Evolutionary conservation across 306 rosid species (phyloP), one percentile per base, ranked within the genome.

Genomic region (Parietaria judaica): DNA sequence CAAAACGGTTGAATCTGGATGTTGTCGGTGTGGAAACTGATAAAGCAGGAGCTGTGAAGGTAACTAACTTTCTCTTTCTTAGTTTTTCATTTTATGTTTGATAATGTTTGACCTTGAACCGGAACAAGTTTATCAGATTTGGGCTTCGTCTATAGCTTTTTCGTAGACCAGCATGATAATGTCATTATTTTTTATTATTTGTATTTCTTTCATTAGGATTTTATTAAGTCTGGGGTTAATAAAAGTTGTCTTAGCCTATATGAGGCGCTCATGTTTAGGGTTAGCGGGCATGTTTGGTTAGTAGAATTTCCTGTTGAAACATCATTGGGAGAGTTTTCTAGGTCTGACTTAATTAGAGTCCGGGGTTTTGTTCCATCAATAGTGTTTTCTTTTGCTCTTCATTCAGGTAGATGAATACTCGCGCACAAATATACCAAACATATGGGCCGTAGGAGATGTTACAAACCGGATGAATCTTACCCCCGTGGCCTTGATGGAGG

Each of bases 401-500:
- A 70, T 74, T 36, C 70, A 92, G 96, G 98, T 88, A 17, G 85
- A 92, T 51, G 95, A 92, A 61, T 75, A 73, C 74, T 92, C 98
- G 31, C 72, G 88, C 53, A 84, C 94, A 44, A 86, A 72, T 63
- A 38, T 86, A 47, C 85, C 95, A 59, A 92, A 84, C 77, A 80
- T 92, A 70, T 92, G 96, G 94, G 98, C 95, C 71, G 86, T 92
- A 51, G 98, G 98, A 63, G 96, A 92, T 79, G 95, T 88, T 68
- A 88, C 98, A 67, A 82, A 92, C 58, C 83, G 98, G 49, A 63
- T 76, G 64, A 92, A 88, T 76, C 96, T 92, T 54, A 92, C 98
- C 16, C 98, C 98, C 0, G 96, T 92, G 73, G 98, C 98, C 74
- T 72, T 88, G 67, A 79, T 88, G 98, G 96, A 92, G 78, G 94